A percentile compares a stretch with the other conserved stretches of the same genome.
Evolutionary conservation across 306 rosid species (phyloP).

Genomic region (Corylus avellana): DNA sequence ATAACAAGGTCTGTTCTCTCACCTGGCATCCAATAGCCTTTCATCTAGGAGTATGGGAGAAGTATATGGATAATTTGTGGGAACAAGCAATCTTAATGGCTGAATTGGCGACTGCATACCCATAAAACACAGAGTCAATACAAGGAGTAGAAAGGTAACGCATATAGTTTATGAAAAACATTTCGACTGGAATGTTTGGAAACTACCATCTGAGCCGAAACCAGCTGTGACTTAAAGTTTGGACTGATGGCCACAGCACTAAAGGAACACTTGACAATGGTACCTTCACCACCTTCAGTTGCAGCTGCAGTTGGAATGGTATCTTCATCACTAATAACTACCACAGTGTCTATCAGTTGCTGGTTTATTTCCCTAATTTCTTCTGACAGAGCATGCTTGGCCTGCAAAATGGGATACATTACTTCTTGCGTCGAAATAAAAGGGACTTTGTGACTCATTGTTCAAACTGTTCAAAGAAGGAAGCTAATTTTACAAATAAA

Average conservation of each 20-base stretch:
- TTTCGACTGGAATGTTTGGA: conserved; percentile 8
- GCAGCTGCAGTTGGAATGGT: conserved; percentile 19
- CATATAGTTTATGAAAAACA: background rate
- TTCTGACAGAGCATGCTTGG: conserved; percentile 22
- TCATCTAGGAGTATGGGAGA: conserved; percentile 33
- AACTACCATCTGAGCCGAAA: conserved; percentile 29
- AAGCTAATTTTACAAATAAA: background rate
- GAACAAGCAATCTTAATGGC: conserved; percentile 41
- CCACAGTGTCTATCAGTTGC: conserved; percentile 31
- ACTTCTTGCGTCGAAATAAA: background rate
- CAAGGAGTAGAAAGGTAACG: background rate
- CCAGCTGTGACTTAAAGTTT: conserved; percentile 1
- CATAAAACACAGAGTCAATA: conserved; percentile 8
- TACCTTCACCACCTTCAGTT: conserved; percentile 26
- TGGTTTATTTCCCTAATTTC: conserved; percentile 45
- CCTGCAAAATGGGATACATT: conserved; percentile 32
- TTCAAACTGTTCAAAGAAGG: background rate
- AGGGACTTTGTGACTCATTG: background rate
- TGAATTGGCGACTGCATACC: conserved; percentile 38
- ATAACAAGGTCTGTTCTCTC: background rate
- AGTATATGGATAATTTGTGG: conserved; percentile 37
- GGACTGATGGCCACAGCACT: conserved; percentile 26
- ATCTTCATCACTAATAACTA: conserved; percentile 32
- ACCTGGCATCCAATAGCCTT: conserved; percentile 35
- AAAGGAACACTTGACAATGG: conserved; percentile 28